phyloP scores from a whole-genome alignment of 331 rosid species.

The Cydonia oblonga region DNA sequence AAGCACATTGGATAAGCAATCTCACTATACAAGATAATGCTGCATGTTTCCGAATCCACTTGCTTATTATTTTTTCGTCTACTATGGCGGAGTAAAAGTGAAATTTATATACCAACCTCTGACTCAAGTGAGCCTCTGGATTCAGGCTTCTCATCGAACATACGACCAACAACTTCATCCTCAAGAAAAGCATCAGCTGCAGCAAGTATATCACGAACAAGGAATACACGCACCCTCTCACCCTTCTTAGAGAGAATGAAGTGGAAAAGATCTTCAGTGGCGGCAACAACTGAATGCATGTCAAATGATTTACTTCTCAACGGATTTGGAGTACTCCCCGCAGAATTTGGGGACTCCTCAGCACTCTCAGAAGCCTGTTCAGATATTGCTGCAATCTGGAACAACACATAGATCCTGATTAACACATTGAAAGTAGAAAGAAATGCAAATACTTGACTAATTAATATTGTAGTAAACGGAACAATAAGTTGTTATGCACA shows the following conservation, averaged over 20 bases:
- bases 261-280: constrained; percentile 73
- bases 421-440: neutral
- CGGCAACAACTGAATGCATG: constrained; percentile 77
- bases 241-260: constrained; percentile 87
- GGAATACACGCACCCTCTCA: constrained; percentile 74
- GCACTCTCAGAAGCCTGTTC: constrained; percentile 73
- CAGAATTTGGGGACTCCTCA: constrained; percentile 31
- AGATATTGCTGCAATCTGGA: constrained; percentile 87
- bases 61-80: neutral
- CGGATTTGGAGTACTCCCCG: constrained; percentile 35
- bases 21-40: neutral
- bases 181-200: constrained; percentile 58
- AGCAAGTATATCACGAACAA: constrained; percentile 61
- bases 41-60: neutral
- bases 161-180: constrained; percentile 45
- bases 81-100: neutral
- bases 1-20: neutral
- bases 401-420: constrained; percentile 17
- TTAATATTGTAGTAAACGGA: neutral
- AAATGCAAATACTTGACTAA: neutral
- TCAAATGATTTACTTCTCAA: constrained; percentile 72
- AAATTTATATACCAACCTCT: constrained; percentile 36
- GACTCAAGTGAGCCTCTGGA: constrained; percentile 21
- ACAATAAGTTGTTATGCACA: neutral
- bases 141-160: constrained; percentile 30